Percentiles rank a stretch among this genome's conserved stretches.
Conservation (phyloP, 129 eudicot species). For the Oenanthe sinensis region DNA sequence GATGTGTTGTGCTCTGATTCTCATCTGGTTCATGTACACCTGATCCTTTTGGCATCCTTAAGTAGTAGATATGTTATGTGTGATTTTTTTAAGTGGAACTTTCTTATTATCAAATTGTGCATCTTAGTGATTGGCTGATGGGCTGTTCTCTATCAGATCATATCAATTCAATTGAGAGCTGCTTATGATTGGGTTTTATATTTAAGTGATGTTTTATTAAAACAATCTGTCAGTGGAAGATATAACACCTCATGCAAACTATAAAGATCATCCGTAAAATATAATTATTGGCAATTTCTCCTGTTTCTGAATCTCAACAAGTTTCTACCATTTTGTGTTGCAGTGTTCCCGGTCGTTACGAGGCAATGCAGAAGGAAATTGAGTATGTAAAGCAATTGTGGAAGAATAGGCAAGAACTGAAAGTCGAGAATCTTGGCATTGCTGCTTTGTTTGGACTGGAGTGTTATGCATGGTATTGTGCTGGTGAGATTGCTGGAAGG, state of each 20-base stretch:
- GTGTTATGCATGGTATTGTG: constrained; percentile 81
- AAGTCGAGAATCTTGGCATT: constrained; percentile 62
- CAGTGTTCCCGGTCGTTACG: constrained; percentile 63
- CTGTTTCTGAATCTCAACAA: not conserved
- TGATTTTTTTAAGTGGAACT: not conserved
- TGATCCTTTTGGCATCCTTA: not conserved
- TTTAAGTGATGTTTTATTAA: not conserved
- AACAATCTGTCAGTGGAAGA: not conserved
- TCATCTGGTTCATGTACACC: not conserved
- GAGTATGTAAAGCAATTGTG: constrained; percentile 42
- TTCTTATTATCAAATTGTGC: not conserved
- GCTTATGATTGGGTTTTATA: not conserved
- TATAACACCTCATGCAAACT: not conserved
- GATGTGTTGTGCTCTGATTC: not conserved
- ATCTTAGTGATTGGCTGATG: not conserved
- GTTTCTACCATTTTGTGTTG: not conserved
- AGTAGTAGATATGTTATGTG: not conserved
- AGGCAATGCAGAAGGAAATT: constrained; percentile 66
- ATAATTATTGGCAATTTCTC: not conserved
- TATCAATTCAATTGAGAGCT: not conserved
- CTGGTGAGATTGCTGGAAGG: constrained; percentile 80
- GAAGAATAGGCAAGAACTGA: constrained; percentile 63
- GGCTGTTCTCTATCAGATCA: not conserved
- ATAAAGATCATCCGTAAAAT: too few species aligned
- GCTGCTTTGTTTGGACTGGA: constrained; percentile 67